Conservation (phyloP, 192 early-diverging fungal genomes). For the Backusella tuberculispora region DNA sequence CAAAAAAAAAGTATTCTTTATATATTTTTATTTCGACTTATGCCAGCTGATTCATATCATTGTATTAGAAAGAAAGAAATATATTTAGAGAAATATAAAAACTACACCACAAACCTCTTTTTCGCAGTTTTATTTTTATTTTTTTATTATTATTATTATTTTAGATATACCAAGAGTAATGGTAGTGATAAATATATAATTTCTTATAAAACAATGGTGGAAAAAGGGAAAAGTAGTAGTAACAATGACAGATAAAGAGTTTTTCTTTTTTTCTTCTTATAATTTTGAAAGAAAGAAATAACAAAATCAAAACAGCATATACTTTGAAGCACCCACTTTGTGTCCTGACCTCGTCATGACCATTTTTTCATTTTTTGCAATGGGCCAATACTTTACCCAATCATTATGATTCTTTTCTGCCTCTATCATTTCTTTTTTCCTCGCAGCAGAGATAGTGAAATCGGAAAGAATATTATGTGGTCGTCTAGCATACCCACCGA, state of each 20-base stretch:
- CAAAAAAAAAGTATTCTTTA: not conserved
- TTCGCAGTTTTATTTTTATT: too few relatives aligned
- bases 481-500: too few relatives aligned
- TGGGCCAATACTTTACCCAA: constrained; percentile 8
- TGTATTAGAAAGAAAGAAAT: not conserved
- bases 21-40: not conserved
- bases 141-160: too few relatives aligned
- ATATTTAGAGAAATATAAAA: too few relatives aligned
- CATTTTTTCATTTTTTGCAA: not conserved
- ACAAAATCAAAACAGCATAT: not conserved
- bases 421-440: not conserved
- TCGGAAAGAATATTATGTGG: not conserved
- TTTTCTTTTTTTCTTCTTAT: too few relatives aligned
- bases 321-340: constrained; percentile 17
- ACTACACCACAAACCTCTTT: too few relatives aligned
- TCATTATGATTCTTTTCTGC: not conserved
- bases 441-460: not conserved
- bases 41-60: not conserved
- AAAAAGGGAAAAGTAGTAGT: too few relatives aligned
- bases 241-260: too few relatives aligned
- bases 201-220: too few relatives aligned
- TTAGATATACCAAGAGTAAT: too few relatives aligned
- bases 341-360: not conserved
- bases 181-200: too few relatives aligned
- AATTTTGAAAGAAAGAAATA: not conserved